Evolutionary conservation across 352 stramenopile species (phyloP), one percentile per base, ranked within the genome.

Genomic region (Sclerospora graminicola): DNA sequence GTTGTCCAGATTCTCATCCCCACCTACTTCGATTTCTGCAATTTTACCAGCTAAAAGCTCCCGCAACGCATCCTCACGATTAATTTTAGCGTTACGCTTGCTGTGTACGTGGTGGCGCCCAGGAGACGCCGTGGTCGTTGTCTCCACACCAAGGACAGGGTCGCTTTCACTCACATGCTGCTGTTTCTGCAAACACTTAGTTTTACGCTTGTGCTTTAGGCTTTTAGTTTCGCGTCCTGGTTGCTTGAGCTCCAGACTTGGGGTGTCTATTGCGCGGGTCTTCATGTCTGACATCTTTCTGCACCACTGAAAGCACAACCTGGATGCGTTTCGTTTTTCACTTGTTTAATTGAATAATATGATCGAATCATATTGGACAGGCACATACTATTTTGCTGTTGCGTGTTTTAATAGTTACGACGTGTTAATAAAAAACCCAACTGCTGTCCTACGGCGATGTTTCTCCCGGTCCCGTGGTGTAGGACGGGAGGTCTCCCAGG

Each of bases 161-260:
- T 40, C 45, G 31, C 36, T 39, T 35, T 58, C 49, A 13, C 27
- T 6, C 19, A 45, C 41, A 39, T 37, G 41, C 41, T 21, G 49
- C 32, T 50, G 62, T 33, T 48, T 60, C 41, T 20, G 35, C 2
- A 47, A 5, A 0, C 69, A 57, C 57, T 84, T 84, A 51, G 67
- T 71, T 60, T 88, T 90, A 50, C 69, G 59, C 66, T 89, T 91
- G 66, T 89, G 76, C 56, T 86, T 87, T 44, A 91, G 74, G 44
- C 41, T 89, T 57, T 84, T 89, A 35, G 54, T 60, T 39, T 67
- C 66, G 23, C 66, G 67, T 6, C 39, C 50, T 10, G 68, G 61
- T 61, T 67, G 72, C 66, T 82, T 83, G 38, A 84, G 67, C 67
- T 84, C 71, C 41, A 87, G 65, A 23, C 35, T 61, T 31, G 52